These are phyloP conservation scores for Apiospora pterosperma DNA, from an alignment of 2,329 filamentous ascomycete genomes.

Conservation along the genomic window DNA sequence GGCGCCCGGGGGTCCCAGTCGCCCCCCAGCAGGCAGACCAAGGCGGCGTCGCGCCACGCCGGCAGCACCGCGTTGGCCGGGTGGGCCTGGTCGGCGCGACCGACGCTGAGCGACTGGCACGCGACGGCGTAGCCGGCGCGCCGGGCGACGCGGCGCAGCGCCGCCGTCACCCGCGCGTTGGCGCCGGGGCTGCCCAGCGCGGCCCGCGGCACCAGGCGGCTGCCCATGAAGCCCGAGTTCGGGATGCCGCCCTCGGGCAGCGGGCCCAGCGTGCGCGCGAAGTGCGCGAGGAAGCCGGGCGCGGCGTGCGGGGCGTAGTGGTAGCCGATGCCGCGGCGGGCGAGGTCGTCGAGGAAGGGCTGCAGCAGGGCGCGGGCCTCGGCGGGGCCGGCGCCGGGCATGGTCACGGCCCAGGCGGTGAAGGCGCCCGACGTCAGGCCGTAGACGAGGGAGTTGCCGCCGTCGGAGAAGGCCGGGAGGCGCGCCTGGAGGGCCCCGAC, in stretches of 20 bases:
- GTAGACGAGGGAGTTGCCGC: slow-evolving; percentile 11
- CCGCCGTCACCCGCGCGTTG: slow-evolving; percentile 25
- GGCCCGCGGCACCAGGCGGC: slow-evolving; percentile 29
- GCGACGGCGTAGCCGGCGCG: background rate
- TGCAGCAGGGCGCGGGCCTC: background rate
- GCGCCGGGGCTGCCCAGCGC: slow-evolving; percentile 26
- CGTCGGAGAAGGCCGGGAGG: slow-evolving; percentile 5
- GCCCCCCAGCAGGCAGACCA: slow-evolving; percentile 16
- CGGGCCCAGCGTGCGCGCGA: slow-evolving; percentile 31
- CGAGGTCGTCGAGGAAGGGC: background rate
- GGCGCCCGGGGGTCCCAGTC: background rate
- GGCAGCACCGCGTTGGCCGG: slow-evolving; percentile 28
- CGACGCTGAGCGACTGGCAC: slow-evolving; percentile 13
- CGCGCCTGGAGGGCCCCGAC: slow-evolving; percentile 3
- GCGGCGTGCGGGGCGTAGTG: slow-evolving; percentile 22
- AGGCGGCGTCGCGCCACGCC: slow-evolving; percentile 28
- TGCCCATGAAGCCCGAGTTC: slow-evolving; percentile 27
- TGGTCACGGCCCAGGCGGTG: background rate
- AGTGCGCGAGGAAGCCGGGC: slow-evolving; percentile 27
- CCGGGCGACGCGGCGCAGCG: slow-evolving; percentile 17
- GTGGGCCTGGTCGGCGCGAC: slow-evolving; percentile 14
- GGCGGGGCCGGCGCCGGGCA: background rate
- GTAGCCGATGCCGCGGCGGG: background rate
- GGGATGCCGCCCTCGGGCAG: slow-evolving; percentile 30
- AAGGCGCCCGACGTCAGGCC: background rate